A percentile compares a stretch with the other conserved stretches of the same genome.
These are phyloP conservation scores for Nepenthes mirabilis DNA, from an alignment of 148 eudicot species.

Conservation along the genomic window DNA sequence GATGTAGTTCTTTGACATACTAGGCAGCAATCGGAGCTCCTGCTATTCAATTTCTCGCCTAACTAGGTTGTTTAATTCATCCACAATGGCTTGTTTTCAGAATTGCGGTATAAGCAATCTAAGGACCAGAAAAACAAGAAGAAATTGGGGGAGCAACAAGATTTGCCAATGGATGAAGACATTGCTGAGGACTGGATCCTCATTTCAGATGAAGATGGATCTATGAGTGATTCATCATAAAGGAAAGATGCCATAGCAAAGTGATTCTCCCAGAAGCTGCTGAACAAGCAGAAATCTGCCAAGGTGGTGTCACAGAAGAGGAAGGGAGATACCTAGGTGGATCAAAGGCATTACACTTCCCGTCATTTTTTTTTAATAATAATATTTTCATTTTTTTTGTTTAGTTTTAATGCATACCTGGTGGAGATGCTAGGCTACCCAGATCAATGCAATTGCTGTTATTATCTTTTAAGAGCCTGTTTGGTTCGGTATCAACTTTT, in stretches of 20 bases:
- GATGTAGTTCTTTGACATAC: too few species aligned
- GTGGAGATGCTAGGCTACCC: too few species aligned
- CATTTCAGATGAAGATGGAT: constrained; percentile 53
- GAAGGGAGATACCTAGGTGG: not conserved
- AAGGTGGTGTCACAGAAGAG: not conserved
- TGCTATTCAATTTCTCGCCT: not conserved
- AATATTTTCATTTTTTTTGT: too few species aligned
- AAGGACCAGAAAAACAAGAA: constrained; percentile 38
- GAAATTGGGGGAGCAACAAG: constrained; percentile 15
- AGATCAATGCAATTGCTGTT: not conserved
- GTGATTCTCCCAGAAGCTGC: constrained; percentile 11
- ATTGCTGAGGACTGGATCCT: constrained; percentile 75
- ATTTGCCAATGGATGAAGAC: constrained; percentile 54
- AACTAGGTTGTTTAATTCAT: not conserved
- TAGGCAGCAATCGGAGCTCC: too few species aligned
- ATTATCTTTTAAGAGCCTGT: too few species aligned
- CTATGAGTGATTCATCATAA: constrained; percentile 14
- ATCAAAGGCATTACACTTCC: not conserved
- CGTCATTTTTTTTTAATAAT: too few species aligned
- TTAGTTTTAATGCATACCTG: too few species aligned
- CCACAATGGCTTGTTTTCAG: constrained; percentile 1
- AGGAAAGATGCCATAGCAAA: constrained; percentile 15
- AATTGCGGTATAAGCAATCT: constrained; percentile 26
- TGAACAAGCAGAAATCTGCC: constrained; percentile 14
- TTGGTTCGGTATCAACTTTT: too few species aligned